These are phyloP conservation scores for Mucor racemosus DNA, from an alignment of 371 early-diverging fungal genomes.

Conservation along the genomic window DNA sequence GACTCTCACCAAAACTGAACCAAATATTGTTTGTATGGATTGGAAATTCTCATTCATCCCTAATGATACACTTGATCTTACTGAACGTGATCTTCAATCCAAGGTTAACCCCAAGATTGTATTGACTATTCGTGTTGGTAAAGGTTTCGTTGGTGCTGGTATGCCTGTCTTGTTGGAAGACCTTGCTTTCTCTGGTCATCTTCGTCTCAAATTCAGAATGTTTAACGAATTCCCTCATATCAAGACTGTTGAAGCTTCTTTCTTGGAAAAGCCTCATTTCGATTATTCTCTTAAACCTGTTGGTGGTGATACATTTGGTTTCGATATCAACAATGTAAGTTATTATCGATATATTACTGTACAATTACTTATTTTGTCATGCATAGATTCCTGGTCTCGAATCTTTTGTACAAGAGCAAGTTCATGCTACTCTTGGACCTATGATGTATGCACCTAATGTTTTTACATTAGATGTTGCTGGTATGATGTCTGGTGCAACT, in stretches of 20 bases:
- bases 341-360: background rate
- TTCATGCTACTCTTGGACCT: conserved; percentile 76
- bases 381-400: conserved; percentile 82
- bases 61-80: conserved; percentile 76
- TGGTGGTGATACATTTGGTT: conserved; percentile 88
- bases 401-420: conserved; percentile 81
- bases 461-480: conserved; percentile 83
- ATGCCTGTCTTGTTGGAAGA: conserved; percentile 95
- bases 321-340: conserved; percentile 80
- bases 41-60: conserved; percentile 91
- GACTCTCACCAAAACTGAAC: conserved; percentile 79
- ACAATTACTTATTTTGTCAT: background rate
- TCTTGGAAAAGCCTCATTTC: conserved; percentile 88
- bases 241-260: conserved; percentile 87
- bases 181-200: conserved; percentile 85
- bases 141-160: conserved; percentile 82
- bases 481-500: conserved; percentile 77
- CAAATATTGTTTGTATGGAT: conserved; percentile 79
- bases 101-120: conserved; percentile 93
- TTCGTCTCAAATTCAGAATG: conserved; percentile 83
- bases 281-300: conserved; percentile 96
- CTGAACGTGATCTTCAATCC: conserved; percentile 67
- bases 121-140: conserved; percentile 87
- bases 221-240: conserved; percentile 91
- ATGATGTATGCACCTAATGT: conserved; percentile 91